Percentiles rank a stretch among this genome's conserved stretches.
These are phyloP conservation scores for Pseudopyrenochaeta lycopersici DNA, from an alignment of 2,329 filamentous ascomycete species.

Conservation along the genomic window DNA sequence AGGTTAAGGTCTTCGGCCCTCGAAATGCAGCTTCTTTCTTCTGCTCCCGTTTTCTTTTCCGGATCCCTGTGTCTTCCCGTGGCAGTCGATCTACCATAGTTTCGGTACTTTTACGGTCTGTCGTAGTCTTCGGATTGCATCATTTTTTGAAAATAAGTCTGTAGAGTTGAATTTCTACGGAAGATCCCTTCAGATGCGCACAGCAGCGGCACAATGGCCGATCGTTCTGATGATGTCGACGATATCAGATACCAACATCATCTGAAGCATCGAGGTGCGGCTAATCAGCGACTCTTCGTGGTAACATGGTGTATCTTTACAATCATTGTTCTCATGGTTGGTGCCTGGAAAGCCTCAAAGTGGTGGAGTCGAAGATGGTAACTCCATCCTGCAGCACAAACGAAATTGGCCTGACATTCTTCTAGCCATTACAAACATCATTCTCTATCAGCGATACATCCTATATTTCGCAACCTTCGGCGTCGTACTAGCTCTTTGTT, in stretches of 20 bases:
- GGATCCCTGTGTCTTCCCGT: too few species aligned
- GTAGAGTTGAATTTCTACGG: too few species aligned
- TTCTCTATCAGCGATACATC: not conserved
- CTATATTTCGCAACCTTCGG: not conserved
- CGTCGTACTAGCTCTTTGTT: constrained; percentile 9
- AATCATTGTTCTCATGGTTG: constrained; percentile 11
- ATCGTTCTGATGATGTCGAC: constrained; percentile 15
- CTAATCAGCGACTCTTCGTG: constrained; percentile 24
- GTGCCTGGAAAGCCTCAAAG: not conserved
- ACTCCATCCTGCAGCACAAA: not conserved
- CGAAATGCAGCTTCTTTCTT: too few species aligned
- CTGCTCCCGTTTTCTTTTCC: too few species aligned
- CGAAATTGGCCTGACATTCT: not conserved
- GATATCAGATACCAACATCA: constrained; percentile 37
- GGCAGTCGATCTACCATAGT: too few species aligned
- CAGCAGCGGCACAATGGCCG: too few species aligned
- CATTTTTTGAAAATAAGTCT: too few species aligned
- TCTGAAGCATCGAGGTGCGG: constrained; percentile 27
- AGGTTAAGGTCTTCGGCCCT: too few species aligned
- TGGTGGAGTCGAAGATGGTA: constrained; percentile 25
- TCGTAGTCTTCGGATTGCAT: too few species aligned
- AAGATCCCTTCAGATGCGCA: too few species aligned
- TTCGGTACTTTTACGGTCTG: too few species aligned
- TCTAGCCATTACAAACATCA: constrained; percentile 10
- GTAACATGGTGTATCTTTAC: constrained; percentile 19